A percentile compares a stretch with the other conserved stretches of the same genome.
Conservation (phyloP, 805 yeast genomes). For the Wickerhamomyces strasburgensis region DNA sequence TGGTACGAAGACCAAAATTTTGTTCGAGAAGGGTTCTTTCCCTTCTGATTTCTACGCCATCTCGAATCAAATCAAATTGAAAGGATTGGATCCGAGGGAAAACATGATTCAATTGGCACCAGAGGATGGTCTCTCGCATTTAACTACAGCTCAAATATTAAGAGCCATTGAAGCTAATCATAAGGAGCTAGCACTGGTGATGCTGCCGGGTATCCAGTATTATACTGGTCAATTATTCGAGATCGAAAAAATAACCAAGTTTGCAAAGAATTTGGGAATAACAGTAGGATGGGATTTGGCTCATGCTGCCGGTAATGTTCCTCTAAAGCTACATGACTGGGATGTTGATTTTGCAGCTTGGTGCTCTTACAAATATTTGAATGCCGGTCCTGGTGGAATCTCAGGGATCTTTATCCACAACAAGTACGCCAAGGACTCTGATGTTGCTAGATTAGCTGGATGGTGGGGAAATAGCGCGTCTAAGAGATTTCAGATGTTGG, state of each 20-base stretch:
- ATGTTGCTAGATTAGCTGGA: conserved; percentile 75
- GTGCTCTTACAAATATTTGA: conserved; percentile 90
- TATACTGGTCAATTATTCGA: conserved; percentile 89
- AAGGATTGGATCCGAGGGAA: conserved; percentile 46
- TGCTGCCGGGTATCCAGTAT: conserved; percentile 86
- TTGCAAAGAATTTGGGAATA: conserved; percentile 48
- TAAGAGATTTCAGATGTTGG: conserved; percentile 75
- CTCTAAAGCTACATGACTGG: conserved; percentile 78
- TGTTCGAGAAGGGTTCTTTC: conserved; percentile 83
- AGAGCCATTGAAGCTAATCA: conserved; percentile 48
- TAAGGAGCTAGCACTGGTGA: conserved; percentile 63
- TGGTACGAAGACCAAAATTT: conserved; percentile 55
- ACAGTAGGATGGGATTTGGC: conserved; percentile 93
- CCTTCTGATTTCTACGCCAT: conserved; percentile 92
- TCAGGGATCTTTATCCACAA: conserved; percentile 77
- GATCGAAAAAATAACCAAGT: conserved; percentile 60
- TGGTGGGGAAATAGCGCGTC: conserved; percentile 92
- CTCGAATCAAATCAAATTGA: conserved; percentile 61
- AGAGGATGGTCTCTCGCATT: conserved; percentile 46
- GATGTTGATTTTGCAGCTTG: conserved; percentile 89
- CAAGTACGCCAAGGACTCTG: conserved; percentile 36
- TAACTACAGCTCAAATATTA: conserved; percentile 62
- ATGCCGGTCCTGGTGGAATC: conserved; percentile 91
- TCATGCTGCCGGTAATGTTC: conserved; percentile 89
- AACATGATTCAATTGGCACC: conserved; percentile 62